phyloP scores from a whole-genome alignment of 2,329 filamentous ascomycete genomes.

The Xylariales sp. region DNA sequence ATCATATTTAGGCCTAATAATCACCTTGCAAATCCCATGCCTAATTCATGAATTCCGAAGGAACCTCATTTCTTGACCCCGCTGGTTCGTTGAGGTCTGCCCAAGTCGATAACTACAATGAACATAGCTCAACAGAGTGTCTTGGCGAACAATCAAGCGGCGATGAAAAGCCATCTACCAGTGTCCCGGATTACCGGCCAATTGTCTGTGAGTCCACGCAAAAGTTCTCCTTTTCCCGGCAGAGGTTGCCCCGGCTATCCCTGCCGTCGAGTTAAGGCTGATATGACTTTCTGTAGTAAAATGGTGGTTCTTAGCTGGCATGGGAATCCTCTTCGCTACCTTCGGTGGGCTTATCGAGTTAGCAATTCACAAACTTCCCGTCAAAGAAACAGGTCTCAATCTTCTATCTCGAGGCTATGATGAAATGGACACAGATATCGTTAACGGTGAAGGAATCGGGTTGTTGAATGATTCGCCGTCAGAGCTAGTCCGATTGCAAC shows the following conservation, averaged over 20 bases:
- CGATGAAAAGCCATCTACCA: slow-evolving; percentile 16
- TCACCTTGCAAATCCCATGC: neutral
- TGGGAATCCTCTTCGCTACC: slow-evolving; percentile 21
- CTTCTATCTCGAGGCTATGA: slow-evolving; percentile 23
- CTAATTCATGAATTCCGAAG: slow-evolving; percentile 23
- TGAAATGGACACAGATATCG: neutral
- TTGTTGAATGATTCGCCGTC: too few relatives aligned
- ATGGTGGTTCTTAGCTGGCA: slow-evolving; percentile 24
- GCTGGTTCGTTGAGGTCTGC: slow-evolving; percentile 10
- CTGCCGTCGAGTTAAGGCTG: slow-evolving; percentile 9
- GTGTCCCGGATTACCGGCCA: slow-evolving; percentile 13
- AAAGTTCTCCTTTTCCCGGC: slow-evolving; percentile 8
- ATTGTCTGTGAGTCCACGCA: slow-evolving; percentile 20
- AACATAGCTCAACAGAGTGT: slow-evolving; percentile 18
- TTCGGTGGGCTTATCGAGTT: slow-evolving; percentile 29
- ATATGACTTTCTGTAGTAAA: slow-evolving; percentile 21
- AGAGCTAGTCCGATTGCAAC: too few relatives aligned
- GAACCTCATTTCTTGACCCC: slow-evolving; percentile 17
- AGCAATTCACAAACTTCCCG: slow-evolving; percentile 26
- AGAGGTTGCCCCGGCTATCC: neutral
- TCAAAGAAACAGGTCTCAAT: slow-evolving; percentile 19
- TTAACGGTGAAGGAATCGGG: slow-evolving; percentile 4
- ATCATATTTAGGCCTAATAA: slow-evolving; percentile 8
- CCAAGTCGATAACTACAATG: slow-evolving; percentile 16
- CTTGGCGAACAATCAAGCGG: slow-evolving; percentile 21